A percentile compares a stretch with the other conserved stretches of the same genome.
Evolutionary conservation across 345 rosid species (phyloP).

Genomic region (Rhodomyrtus tomentosa): DNA sequence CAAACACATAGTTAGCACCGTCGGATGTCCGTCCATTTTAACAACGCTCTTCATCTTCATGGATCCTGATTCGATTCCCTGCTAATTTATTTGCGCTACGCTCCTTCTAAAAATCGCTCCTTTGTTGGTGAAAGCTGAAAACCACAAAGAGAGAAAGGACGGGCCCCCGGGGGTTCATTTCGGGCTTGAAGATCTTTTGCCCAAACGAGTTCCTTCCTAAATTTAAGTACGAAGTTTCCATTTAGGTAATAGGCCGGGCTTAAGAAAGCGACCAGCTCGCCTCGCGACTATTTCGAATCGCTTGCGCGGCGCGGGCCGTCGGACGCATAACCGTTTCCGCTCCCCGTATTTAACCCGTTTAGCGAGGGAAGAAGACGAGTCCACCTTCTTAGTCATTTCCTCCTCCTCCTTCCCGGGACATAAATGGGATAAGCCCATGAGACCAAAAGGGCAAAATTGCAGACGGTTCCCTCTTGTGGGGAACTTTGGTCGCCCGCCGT

Average conservation of each 20-base stretch:
- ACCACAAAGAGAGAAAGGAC: not conserved
- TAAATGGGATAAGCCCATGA: not conserved
- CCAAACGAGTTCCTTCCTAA: not conserved
- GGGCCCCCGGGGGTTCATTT: not conserved
- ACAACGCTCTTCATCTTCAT: not conserved
- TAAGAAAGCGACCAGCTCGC: no score
- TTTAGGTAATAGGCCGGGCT: no score
- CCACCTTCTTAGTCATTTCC: not conserved
- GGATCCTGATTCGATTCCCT: not conserved
- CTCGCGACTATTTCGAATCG: no score
- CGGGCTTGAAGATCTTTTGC: no score
- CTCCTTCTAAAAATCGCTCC: no score
- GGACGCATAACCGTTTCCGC: not conserved
- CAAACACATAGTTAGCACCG: not conserved
- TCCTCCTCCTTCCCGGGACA: not conserved
- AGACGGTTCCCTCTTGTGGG: not conserved
- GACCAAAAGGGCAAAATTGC: not conserved
- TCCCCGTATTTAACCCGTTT: not conserved
- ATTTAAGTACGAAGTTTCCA: no score
- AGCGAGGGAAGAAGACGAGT: not conserved
- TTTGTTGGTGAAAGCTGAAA: not conserved
- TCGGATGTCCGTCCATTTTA: not conserved
- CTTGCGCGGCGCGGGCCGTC: no score
- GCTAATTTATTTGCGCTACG: no score
- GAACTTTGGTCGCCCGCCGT: not conserved